Percentiles rank a stretch among this genome's conserved stretches.
phyloP scores from a whole-genome alignment of 371 early-diverging fungal genomes.

The Rhizopus microsporus region DNA sequence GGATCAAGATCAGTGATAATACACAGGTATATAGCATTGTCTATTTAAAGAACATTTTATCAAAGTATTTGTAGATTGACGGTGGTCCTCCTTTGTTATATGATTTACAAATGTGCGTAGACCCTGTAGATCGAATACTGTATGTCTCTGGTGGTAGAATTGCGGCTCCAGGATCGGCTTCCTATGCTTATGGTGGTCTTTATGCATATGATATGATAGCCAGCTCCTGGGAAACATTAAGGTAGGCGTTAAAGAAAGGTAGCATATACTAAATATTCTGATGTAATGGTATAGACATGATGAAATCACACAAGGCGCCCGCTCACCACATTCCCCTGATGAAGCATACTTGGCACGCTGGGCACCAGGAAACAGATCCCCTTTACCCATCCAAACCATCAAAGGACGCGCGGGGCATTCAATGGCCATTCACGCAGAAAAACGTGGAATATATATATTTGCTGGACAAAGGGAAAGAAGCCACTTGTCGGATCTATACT shows the following conservation, averaged over 20 bases:
- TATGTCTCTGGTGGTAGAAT: slow-evolving; percentile 92
- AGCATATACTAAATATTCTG: neutral
- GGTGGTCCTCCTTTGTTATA: slow-evolving; percentile 91
- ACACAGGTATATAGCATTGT: slow-evolving; percentile 59
- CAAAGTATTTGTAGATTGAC: slow-evolving; percentile 31
- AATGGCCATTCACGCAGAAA: slow-evolving; percentile 78
- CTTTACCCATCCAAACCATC: slow-evolving; percentile 47
- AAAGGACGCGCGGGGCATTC: slow-evolving; percentile 87
- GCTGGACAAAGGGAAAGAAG: slow-evolving; percentile 88
- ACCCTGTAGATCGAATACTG: slow-evolving; percentile 64
- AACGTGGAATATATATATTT: slow-evolving; percentile 81
- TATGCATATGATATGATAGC: slow-evolving; percentile 73
- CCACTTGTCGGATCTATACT: slow-evolving; percentile 72
- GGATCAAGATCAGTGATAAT: slow-evolving; percentile 76
- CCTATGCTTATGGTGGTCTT: slow-evolving; percentile 80
- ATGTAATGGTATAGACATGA: neutral
- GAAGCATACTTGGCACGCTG: slow-evolving; percentile 66
- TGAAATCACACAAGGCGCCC: neutral
- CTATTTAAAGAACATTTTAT: neutral
- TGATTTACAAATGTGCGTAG: slow-evolving; percentile 95
- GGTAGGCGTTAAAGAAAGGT: slow-evolving; percentile 30
- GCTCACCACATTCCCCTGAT: slow-evolving; percentile 20
- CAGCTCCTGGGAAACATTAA: slow-evolving; percentile 69
- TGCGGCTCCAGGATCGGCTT: slow-evolving; percentile 58
- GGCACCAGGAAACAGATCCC: slow-evolving; percentile 73